Evolutionary conservation across 2,329 filamentous ascomycete genomes (phyloP).

Genomic region (Cladophialophora bantiana): DNA sequence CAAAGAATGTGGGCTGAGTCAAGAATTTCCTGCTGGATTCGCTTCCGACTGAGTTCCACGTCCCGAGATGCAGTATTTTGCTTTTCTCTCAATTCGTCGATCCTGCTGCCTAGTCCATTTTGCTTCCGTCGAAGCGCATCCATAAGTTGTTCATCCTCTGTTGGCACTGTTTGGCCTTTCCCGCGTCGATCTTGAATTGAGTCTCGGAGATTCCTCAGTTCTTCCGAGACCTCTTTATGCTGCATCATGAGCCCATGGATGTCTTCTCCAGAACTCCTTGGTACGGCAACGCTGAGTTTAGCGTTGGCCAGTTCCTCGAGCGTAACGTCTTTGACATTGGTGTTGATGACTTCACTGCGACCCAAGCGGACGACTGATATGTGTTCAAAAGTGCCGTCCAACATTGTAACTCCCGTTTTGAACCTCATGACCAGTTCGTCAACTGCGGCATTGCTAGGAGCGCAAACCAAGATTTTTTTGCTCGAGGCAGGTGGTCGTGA

Average conservation of each 20-base stretch:
- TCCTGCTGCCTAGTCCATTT: constrained; percentile 76
- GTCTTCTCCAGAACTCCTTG: constrained; percentile 57
- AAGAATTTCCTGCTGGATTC: constrained; percentile 88
- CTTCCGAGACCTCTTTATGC: constrained; percentile 66
- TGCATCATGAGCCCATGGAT: constrained; percentile 73
- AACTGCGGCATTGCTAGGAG: constrained; percentile 97
- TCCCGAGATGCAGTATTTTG: constrained; percentile 83
- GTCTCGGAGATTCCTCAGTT: constrained; percentile 73
- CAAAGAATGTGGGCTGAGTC: constrained; percentile 92
- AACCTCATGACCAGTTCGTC: constrained; percentile 94
- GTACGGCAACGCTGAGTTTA: constrained; percentile 62
- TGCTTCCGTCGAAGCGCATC: constrained; percentile 80
- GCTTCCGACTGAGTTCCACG: constrained; percentile 81
- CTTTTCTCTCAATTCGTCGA: constrained; percentile 86
- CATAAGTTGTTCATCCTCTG: constrained; percentile 74
- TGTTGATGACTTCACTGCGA: constrained; percentile 89
- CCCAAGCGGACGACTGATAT: constrained; percentile 90
- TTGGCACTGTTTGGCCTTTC: constrained; percentile 53
- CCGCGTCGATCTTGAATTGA: constrained; percentile 72
- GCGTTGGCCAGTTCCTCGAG: constrained; percentile 88
- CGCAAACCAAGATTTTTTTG: constrained; percentile 94
- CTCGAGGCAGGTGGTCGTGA: constrained; percentile 50
- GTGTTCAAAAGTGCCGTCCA: constrained; percentile 73
- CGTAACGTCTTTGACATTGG: constrained; percentile 86
- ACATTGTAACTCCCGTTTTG: constrained; percentile 83